Base-by-base conservation (phyloP, 2,329 filamentous ascomycete genomes). In the Diaporthe nobilis region DNA sequence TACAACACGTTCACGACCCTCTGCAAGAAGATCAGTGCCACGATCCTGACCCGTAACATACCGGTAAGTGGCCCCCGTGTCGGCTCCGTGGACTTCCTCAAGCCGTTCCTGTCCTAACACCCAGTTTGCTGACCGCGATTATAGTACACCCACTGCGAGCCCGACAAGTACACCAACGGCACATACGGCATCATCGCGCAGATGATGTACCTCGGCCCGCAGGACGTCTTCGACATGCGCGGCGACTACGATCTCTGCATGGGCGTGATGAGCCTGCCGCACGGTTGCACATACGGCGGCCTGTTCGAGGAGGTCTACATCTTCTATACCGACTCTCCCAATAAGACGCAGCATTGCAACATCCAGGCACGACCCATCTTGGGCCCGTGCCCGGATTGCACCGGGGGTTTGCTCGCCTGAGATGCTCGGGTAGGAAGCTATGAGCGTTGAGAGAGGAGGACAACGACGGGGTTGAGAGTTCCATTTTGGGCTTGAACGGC, bases 171-270 rank as follows among this genome's bases (percentile, higher is more conserved):
- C 37, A 34, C 17, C 25, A 71, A 57, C 51, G 34, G 68, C 39
- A 58, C 37, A 5, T 49, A 58, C 53, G 28, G 53, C 12, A 15
- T 71, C 53, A 47, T 71, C 17, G 68, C 51, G 5, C 53, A 57
- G 68, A 17, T 71, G 25, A 71, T 28, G 22, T 71, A 71, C 20
- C 39, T 44, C 17, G 68, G 51, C 51, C 25, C 68, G 4, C 5
- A 58, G 4, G 37, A n/a, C 12, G 47, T 13, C 2, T 47, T 31
- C 68, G 53, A 58, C 51, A 71, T 71, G 53, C 51, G 51, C 31
- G 37, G 25, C 17, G 2, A 34, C 17, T 34, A 58, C 53, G 53
- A 71, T 1, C 12, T 22, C 51, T 71, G 68, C 34, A 8, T 58
- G 51, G 20, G 17, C 2, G 17, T 4, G 2, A 47, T 58, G 37